Base-by-base conservation (phyloP, 2,329 filamentous ascomycete genomes). In the Aspergillus neoniger region DNA sequence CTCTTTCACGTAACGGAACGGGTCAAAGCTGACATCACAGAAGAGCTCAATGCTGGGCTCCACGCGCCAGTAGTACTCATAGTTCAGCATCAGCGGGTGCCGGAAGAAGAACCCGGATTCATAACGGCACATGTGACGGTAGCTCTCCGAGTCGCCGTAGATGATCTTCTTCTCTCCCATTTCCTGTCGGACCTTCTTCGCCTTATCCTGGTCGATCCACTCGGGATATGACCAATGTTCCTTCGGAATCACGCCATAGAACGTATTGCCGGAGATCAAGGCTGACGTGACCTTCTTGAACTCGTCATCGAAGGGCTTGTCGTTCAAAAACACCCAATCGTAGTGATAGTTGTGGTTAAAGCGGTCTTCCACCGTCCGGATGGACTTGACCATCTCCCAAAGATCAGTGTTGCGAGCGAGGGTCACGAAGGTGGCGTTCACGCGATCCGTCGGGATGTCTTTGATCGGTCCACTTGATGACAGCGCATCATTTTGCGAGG, bases 71-170 rank as follows among this genome's bases (percentile, higher is more conserved):
- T 99, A 99, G 86, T 92, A 99, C 75, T 99, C 95, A 79, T 96
- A 99, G 76, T 98, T 92, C 77, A 91, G 80, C 91, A 99, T 93
- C 68, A 97, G 81, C 30, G 87, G 86, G 77, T 99, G 95, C 63
- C 90, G 92, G 87, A 98, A 99, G 85, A 99, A 99, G 85, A 99
- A 99, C 41, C 95, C 95, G 7, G 94, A 98, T 80, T 99, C 95
- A 75, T 96, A 99, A 66, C 95, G 91, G 80, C 95, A 99, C 95
- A 99, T 99, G 83, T 99, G 96, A 65, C 95, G 88, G 82, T 99
- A 99, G 81, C 91, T 96, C 80, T 96, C 81, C 10, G 92, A 96
- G 78, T 98, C 95, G 63, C 95, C 95, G 75, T 99, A 99, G 79
- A 99, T 99, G 77, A 99, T 96, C 82, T 97, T 96, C 75, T 89